These are phyloP conservation scores for Botrytis paeoniae DNA, from an alignment of 2,329 filamentous ascomycete species.

Conservation along the genomic window DNA sequence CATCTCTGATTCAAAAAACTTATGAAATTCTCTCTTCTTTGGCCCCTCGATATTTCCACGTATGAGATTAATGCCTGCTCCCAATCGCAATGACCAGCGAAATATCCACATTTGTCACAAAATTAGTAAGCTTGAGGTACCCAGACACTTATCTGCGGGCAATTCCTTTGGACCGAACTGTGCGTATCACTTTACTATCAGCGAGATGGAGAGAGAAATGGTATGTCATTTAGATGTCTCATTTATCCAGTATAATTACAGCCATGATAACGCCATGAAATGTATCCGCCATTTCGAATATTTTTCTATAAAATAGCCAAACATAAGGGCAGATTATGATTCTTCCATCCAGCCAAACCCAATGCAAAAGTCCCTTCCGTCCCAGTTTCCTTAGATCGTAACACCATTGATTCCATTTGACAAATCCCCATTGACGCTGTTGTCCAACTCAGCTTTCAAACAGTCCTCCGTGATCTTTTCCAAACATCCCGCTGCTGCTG, in stretches of 20 bases:
- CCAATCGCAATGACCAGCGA: background rate
- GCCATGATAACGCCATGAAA: slow-evolving; percentile 12
- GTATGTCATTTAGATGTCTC: background rate
- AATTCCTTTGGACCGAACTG: background rate
- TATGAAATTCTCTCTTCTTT: background rate
- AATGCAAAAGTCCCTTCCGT: slow-evolving; percentile 5
- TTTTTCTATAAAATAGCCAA: slow-evolving; percentile 5
- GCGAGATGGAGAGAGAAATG: background rate
- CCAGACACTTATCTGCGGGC: slow-evolving; percentile 1
- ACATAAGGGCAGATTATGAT: background rate
- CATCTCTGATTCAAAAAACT: background rate
- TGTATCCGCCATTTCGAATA: background rate
- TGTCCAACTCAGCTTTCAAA: slow-evolving; percentile 8
- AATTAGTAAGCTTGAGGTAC: background rate
- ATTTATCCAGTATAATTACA: slow-evolving; percentile 2
- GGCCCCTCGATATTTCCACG: background rate
- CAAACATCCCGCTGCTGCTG: slow-evolving; percentile 53
- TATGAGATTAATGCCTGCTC: background rate
- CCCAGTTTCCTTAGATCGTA: slow-evolving; percentile 15
- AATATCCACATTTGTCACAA: background rate
- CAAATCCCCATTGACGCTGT: slow-evolving; percentile 15
- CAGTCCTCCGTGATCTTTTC: slow-evolving; percentile 32
- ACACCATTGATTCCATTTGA: slow-evolving; percentile 16
- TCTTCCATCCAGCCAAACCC: slow-evolving; percentile 8
- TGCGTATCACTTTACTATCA: background rate